Conservation (phyloP, 805 yeast species). For the Ogataea nonfermentans region DNA sequence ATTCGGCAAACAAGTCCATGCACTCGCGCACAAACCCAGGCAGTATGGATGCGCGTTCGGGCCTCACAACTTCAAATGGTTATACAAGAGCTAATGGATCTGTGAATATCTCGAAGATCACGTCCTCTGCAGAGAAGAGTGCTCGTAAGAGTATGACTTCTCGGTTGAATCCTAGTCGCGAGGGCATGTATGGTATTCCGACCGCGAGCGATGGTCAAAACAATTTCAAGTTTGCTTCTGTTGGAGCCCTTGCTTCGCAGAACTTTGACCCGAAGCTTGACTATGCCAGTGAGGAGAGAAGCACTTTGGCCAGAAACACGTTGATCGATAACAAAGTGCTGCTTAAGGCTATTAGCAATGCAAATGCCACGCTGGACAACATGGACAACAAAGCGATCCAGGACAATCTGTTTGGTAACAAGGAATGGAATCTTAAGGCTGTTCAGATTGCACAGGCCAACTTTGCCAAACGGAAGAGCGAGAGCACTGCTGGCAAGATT, state of each 20-base stretch:
- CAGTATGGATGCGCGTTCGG: constrained; percentile 33
- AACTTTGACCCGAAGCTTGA: constrained; percentile 35
- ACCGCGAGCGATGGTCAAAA: constrained; percentile 41
- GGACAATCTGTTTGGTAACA: constrained; percentile 28
- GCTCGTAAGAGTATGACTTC: constrained; percentile 32
- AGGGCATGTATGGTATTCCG: constrained; percentile 36
- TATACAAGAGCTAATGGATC: constrained; percentile 42
- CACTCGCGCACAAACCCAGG: constrained; percentile 45
- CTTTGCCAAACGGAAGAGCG: constrained; percentile 50
- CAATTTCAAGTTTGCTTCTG: constrained; percentile 49
- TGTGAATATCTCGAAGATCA: constrained; percentile 52
- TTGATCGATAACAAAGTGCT: constrained; percentile 44
- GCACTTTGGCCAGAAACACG: constrained; percentile 36
- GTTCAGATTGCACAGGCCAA: constrained; percentile 72
- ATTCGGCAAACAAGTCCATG: constrained; percentile 45
- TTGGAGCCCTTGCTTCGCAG: constrained; percentile 59
- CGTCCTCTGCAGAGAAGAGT: constrained; percentile 42
- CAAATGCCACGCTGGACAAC: constrained; percentile 34
- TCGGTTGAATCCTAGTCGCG: constrained; percentile 27
- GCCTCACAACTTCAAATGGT: constrained; percentile 28
- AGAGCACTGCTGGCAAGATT: constrained; percentile 48
- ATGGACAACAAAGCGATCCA: constrained; percentile 28
- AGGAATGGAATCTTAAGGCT: constrained; percentile 61
- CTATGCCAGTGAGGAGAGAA: constrained; percentile 44
- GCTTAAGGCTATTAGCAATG: constrained; percentile 51